Percentiles rank a stretch among this genome's conserved stretches.
Conservation (phyloP, 192 early-diverging fungal genomes). For the Geranomyces michiganensis region DNA sequence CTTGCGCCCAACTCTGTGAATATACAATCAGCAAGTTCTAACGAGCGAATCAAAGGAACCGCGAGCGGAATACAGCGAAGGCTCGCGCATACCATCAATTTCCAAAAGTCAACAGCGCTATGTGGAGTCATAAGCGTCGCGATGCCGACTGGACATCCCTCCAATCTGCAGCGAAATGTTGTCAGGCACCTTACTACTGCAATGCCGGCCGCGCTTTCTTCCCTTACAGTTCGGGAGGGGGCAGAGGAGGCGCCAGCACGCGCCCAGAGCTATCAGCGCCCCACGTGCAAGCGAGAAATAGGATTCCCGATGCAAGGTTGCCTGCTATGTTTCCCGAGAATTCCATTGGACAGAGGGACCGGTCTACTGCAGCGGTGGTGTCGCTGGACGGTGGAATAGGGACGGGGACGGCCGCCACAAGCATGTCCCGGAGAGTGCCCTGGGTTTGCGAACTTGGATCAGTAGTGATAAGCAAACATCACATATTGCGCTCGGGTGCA, state of each 20-base stretch:
- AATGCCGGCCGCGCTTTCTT: too few species aligned
- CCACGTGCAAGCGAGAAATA: slow-evolving; percentile 45
- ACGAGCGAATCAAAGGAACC: too few species aligned
- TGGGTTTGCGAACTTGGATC: slow-evolving; percentile 6
- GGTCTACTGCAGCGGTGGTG: slow-evolving; percentile 1
- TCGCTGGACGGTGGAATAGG: slow-evolving; percentile 11
- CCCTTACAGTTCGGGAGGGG: too few species aligned
- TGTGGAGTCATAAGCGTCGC: slow-evolving; percentile 27
- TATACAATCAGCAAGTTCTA: background rate
- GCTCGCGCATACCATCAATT: slow-evolving; percentile 34
- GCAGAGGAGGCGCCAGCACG: background rate
- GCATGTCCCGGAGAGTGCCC: slow-evolving; percentile 6
- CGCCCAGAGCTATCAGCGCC: slow-evolving; percentile 37
- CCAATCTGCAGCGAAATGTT: too few species aligned
- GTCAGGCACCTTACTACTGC: too few species aligned
- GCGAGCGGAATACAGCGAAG: too few species aligned
- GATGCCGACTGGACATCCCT: slow-evolving; percentile 28
- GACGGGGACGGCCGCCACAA: slow-evolving; percentile 4
- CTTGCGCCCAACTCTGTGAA: background rate
- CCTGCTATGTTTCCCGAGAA: slow-evolving; percentile 36
- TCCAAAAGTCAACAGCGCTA: slow-evolving; percentile 40
- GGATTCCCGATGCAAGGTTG: slow-evolving; percentile 37
- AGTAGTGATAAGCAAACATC: too few species aligned
- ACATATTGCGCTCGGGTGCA: too few species aligned
- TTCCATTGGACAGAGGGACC: background rate